Evolutionary conservation across 805 yeast species (phyloP).

Genomic region (Yarrowia sp.): DNA sequence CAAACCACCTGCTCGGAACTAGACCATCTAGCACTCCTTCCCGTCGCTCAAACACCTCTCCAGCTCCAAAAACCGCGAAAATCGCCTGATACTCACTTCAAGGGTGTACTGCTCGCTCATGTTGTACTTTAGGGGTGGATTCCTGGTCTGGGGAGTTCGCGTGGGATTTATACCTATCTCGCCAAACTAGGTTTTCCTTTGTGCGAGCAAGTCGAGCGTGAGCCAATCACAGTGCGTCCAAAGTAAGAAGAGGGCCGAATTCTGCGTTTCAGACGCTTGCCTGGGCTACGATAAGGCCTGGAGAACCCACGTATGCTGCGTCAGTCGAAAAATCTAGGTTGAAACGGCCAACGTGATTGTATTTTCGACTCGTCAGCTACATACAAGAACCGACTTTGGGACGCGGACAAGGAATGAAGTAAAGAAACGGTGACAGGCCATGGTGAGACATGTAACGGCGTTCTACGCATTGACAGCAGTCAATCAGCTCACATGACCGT

Average conservation of each 20-base stretch:
- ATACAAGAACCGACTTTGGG: too few species aligned
- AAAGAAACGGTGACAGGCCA: too few species aligned
- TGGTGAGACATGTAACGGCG: too few species aligned
- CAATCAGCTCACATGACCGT: too few species aligned
- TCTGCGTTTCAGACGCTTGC: not conserved
- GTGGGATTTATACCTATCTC: not conserved
- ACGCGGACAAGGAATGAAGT: too few species aligned
- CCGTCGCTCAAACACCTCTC: too few species aligned
- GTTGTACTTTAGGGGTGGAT: not conserved
- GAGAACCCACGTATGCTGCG: too few species aligned
- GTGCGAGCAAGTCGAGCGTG: not conserved
- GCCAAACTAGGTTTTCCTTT: conserved; percentile 19
- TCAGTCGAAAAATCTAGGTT: conserved; percentile 1
- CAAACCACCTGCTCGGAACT: too few species aligned
- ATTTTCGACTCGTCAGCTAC: too few species aligned
- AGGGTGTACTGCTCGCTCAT: conserved; percentile 25
- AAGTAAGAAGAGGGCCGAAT: conserved; percentile 1
- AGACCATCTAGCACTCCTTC: too few species aligned
- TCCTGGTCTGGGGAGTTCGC: not conserved
- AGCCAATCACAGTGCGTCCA: not conserved
- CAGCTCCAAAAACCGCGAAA: too few species aligned
- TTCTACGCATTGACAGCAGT: too few species aligned
- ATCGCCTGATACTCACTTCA: conserved; percentile 25
- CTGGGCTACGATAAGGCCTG: not conserved
- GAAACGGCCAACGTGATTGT: conserved; percentile 1